Base-by-base conservation (phyloP, 2,329 filamentous ascomycete species). In the Verticillium tricorpus region DNA sequence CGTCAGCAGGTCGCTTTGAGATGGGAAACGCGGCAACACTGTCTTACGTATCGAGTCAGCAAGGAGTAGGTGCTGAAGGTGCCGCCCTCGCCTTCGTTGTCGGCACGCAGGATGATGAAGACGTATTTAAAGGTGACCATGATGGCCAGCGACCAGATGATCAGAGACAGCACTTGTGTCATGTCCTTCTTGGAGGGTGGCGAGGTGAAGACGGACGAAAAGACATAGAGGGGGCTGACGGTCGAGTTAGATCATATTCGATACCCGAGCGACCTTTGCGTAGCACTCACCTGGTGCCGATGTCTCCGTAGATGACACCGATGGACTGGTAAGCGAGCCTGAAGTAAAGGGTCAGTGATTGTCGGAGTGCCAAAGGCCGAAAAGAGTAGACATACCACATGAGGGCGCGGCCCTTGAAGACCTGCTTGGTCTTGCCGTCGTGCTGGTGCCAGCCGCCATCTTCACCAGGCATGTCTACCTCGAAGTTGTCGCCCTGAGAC, bases 61-160 rank as follows among this genome's bases (percentile, higher is more conserved):
- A 90, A 73, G 3, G 85, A 86, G 71, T 90, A 90, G 31, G 87
- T 82, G 34, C 84, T 85, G 72, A 90, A 90, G 0, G 87, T 90
- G 34, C 88, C 88, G 32, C 88, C 88, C 69, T 91, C 87, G 55
- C 88, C 88, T 69, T 90, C 87, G 64, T 91, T 87, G 70, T 90
- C 88, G 59, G 88, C 88, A 37, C 77, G 77, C 5, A 91, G 74
- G 40, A 91, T 83, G 69, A 91, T 84, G 64, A 89, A 77, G 45
- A 87, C 79, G 69, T 91, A 91, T 74, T 91, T 91, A 62, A 89
- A 67, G 0, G 86, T 89, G 39, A 91, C 87, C 74, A 91, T 89
- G 63, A 90, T 75, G 28, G 85, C 88, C 37, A 91, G 73, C 0
- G 86, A 84, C 88, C 88, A 91, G 56, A 91, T 83, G 64, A 91